These are phyloP conservation scores for Arxiozyma slooffiae DNA, from an alignment of 1,139 yeast genomes.

Conservation along the genomic window DNA sequence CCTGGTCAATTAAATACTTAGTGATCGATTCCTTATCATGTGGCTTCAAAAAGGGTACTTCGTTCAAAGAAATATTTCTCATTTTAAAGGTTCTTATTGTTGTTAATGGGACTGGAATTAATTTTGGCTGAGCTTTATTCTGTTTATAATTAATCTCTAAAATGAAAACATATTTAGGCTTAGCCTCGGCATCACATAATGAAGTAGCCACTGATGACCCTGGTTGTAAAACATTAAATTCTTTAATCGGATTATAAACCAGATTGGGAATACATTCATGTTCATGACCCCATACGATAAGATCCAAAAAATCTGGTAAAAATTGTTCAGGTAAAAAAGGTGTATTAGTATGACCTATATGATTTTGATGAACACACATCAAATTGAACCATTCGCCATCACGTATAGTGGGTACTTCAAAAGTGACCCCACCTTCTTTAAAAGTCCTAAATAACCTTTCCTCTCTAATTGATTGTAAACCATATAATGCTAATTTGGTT, in stretches of 20 bases:
- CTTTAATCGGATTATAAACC: slow-evolving; percentile 51
- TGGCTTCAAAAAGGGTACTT: slow-evolving; percentile 47
- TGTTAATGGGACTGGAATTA: slow-evolving; percentile 57
- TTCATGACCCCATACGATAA: slow-evolving; percentile 95
- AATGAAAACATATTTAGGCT: slow-evolving; percentile 64
- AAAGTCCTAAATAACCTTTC: slow-evolving; percentile 79
- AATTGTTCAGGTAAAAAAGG: slow-evolving; percentile 77
- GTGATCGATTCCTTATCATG: slow-evolving; percentile 59
- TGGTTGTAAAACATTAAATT: slow-evolving; percentile 77
- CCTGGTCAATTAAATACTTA: slow-evolving; percentile 49
- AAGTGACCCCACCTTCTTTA: slow-evolving; percentile 69
- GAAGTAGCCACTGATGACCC: slow-evolving; percentile 95
- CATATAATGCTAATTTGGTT: slow-evolving; percentile 79
- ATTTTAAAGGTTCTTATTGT: slow-evolving; percentile 79
- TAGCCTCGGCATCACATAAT: slow-evolving; percentile 74
- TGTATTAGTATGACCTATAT: slow-evolving; percentile 68
- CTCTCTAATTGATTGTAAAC: slow-evolving; percentile 80
- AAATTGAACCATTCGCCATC: slow-evolving; percentile 71
- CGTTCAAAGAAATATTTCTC: slow-evolving; percentile 49
- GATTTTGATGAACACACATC: slow-evolving; percentile 88
- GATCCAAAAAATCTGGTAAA: slow-evolving; percentile 69
- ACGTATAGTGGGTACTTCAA: slow-evolving; percentile 56
- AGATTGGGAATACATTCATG: slow-evolving; percentile 86
- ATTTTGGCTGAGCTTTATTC: slow-evolving; percentile 37
- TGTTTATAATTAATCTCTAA: slow-evolving; percentile 48